Evolutionary conservation across 225 moss, liverwort and hornwort genomes (phyloP).

Genomic region (Climacium dendroides): DNA sequence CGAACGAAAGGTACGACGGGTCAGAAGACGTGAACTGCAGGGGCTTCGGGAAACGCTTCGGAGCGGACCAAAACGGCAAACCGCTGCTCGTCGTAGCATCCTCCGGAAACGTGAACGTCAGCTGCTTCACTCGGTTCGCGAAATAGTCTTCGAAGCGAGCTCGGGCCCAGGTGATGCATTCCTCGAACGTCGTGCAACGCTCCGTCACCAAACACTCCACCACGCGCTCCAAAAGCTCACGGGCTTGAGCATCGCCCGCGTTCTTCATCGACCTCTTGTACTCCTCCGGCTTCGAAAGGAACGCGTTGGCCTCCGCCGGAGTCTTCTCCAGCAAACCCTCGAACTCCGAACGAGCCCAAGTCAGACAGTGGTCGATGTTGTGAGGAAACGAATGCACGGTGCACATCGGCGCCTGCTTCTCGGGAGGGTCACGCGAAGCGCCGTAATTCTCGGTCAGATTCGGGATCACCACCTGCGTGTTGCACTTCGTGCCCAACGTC

Average conservation of each 20-base stretch:
- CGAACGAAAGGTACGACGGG: slow-evolving; percentile 41
- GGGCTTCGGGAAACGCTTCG: slow-evolving; percentile 53
- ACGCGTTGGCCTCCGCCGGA: slow-evolving; percentile 79
- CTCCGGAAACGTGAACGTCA: slow-evolving; percentile 54
- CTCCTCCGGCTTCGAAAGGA: slow-evolving; percentile 61
- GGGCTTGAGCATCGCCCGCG: slow-evolving; percentile 88
- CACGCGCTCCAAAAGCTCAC: slow-evolving; percentile 86
- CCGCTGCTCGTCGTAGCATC: slow-evolving; percentile 41
- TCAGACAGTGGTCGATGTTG: slow-evolving; percentile 96
- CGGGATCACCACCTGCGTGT: slow-evolving; percentile 96
- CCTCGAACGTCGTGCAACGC: slow-evolving; percentile 62
- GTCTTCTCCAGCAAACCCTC: slow-evolving; percentile 95
- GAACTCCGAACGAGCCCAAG: slow-evolving; percentile 98
- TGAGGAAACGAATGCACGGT: slow-evolving; percentile 95
- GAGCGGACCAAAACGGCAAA: slow-evolving; percentile 55
- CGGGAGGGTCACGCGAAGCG: slow-evolving; percentile 90
- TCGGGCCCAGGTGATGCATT: slow-evolving; percentile 75
- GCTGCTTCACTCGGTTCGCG: slow-evolving; percentile 49
- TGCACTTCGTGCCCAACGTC: slow-evolving; percentile 93
- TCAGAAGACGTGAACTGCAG: slow-evolving; percentile 39
- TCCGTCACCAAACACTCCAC: slow-evolving; percentile 84
- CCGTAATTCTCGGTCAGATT: slow-evolving; percentile 94
- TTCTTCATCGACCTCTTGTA: slow-evolving; percentile 55
- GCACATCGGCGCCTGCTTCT: slow-evolving; percentile 98
- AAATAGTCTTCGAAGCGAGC: slow-evolving; percentile 50